Evolutionary conservation across 2,329 filamentous ascomycete species (phyloP), one percentile per base, ranked within the genome.

Genomic region (Verticillium longisporum): DNA sequence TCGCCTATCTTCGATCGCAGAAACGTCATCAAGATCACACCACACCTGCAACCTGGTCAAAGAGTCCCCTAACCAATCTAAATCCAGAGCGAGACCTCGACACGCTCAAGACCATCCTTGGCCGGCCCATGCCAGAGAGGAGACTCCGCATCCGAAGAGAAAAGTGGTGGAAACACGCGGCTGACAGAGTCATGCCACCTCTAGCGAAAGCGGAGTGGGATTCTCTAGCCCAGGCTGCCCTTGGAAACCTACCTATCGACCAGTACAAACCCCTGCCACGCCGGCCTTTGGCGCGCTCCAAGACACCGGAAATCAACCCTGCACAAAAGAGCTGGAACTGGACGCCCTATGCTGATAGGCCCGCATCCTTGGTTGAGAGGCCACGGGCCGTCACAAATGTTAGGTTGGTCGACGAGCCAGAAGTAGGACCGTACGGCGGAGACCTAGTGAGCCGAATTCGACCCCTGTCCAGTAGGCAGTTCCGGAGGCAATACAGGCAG

Each of bases 161-260:
- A 33, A 74, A 71, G 26, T 82, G 79, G 73, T 88, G 83, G 80
- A 77, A 71, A 41, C 61, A 61, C 4, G 67, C 75, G 15, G 72
- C 79, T 1, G 69, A 76, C 13, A 82, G 79, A 62, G 63, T 85
- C 6, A 72, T 84, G 66, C 82, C 83, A n/a, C 86, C 86, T 0
- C 61, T 88, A 15, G 76, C 77, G 6, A 72, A 69, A 33, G 73
- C 74, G 18, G 83, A 88, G 67, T 88, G 84, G 84, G 76, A 86
- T 14, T 68, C 78, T 14, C 70, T 88, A n/a, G 71, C 71, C n/a
- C 70, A 72, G 31, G 66, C 88, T 37, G 76, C 76, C 3, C 64
- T 67, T 7, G 84, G 80, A 1, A 71, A 72, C 32, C 76, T 76
- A 10, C 68, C 68, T 2, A 66, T 67, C 56, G 62, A 64, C 3